Evolutionary conservation across 345 rosid genomes (phyloP).

Genomic region (Diplotaxis tenuifolia): DNA sequence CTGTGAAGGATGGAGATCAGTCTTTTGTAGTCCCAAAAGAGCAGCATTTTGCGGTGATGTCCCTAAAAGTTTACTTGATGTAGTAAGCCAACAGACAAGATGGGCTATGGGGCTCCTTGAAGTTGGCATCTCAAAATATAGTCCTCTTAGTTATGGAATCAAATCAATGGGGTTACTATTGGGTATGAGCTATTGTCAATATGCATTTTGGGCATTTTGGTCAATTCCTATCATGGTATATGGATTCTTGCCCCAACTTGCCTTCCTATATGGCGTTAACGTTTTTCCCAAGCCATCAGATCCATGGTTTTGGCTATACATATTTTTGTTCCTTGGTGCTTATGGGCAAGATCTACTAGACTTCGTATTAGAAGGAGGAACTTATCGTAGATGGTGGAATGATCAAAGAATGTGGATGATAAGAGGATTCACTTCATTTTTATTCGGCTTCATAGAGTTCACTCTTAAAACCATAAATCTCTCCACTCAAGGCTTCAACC

Average conservation of each 20-base stretch:
- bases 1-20: conserved; percentile 67
- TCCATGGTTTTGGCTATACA: conserved; percentile 52
- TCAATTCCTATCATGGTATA: conserved; percentile 47
- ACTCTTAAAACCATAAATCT: conserved; percentile 46
- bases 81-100: conserved; percentile 56
- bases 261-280: conserved; percentile 44
- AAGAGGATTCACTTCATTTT: conserved; percentile 3
- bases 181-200: conserved; percentile 45
- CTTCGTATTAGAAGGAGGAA: neutral
- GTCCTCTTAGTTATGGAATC: conserved; percentile 50
- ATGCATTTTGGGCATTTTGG: conserved; percentile 53
- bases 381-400: neutral
- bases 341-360: conserved; percentile 1
- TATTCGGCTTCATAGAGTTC: conserved; percentile 48
- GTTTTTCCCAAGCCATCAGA: conserved; percentile 63
- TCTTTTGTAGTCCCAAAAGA: conserved; percentile 58
- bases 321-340: neutral
- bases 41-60: conserved; percentile 61
- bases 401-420: conserved; percentile 1
- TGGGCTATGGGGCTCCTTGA: conserved; percentile 65
- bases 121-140: conserved; percentile 42
- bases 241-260: conserved; percentile 68
- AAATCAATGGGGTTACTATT: conserved; percentile 40
- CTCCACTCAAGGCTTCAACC: conserved; percentile 45
- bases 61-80: conserved; percentile 50